These are phyloP conservation scores for Lyophyllum atratum DNA, from an alignment of 768 basidiomycete species.

Conservation along the genomic window DNA sequence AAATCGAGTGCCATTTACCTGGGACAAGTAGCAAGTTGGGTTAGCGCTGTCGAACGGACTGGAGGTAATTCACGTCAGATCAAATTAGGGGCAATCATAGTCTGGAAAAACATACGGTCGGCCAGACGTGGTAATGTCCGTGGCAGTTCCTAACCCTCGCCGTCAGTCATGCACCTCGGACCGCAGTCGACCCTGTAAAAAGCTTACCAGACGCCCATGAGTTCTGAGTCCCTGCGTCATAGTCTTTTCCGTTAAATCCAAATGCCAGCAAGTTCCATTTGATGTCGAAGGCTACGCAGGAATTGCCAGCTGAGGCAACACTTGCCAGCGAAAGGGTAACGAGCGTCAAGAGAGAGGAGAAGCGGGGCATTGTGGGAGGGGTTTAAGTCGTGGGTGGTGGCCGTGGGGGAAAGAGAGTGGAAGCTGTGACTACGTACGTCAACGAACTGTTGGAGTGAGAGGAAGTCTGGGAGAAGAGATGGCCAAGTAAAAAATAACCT, in stretches of 20 bases:
- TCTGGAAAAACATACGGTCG: slow-evolving; percentile 63
- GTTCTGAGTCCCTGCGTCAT: slow-evolving; percentile 71
- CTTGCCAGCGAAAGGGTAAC: slow-evolving; percentile 21
- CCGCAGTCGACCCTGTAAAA: neutral
- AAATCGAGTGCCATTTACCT: slow-evolving; percentile 40
- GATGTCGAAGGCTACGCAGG: slow-evolving; percentile 78
- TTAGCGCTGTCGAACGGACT: slow-evolving; percentile 68
- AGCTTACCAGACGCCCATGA: slow-evolving; percentile 62
- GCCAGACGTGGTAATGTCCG: slow-evolving; percentile 72
- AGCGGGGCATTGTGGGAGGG: slow-evolving; percentile 13
- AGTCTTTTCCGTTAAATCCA: slow-evolving; percentile 83
- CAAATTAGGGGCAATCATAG: neutral
- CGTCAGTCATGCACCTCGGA: neutral
- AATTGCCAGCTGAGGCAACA: slow-evolving; percentile 20
- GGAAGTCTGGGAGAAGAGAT: neutral
- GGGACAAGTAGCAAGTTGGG: slow-evolving; percentile 73
- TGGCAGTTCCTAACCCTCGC: slow-evolving; percentile 44
- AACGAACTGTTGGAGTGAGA: neutral
- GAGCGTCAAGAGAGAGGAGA: slow-evolving; percentile 15
- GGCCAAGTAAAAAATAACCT: neutral
- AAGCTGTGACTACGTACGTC: neutral
- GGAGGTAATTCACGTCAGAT: neutral
- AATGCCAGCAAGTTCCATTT: slow-evolving; percentile 87
- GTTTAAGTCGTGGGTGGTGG: neutral
- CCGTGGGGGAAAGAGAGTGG: neutral